phyloP scores from a whole-genome alignment of 2,329 filamentous ascomycete genomes.

The Penicillium sp. region DNA sequence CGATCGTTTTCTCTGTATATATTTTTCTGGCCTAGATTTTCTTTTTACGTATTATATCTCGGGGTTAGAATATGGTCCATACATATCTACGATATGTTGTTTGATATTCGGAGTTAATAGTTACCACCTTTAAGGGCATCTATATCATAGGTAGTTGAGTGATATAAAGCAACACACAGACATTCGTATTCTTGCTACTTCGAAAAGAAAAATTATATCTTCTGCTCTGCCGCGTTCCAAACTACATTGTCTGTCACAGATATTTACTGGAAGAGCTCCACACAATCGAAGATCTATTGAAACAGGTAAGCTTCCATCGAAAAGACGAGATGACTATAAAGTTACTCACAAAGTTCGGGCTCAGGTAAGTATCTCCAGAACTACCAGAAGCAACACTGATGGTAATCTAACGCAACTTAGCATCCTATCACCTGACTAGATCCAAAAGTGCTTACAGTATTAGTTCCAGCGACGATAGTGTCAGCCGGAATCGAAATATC shows the following conservation, averaged over 20 bases:
- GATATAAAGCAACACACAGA: not conserved
- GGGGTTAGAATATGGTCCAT: not conserved
- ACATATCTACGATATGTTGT: not conserved
- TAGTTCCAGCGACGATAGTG: conserved; percentile 57
- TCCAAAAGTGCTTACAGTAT: conserved; percentile 44
- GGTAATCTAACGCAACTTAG: conserved; percentile 42
- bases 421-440: not conserved
- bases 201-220: too few relatives aligned
- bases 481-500: conserved; percentile 60
- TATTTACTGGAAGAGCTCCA: conserved; percentile 31
- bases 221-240: not conserved
- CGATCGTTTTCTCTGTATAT: not conserved
- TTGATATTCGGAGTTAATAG: too few relatives aligned
- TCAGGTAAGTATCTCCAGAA: conserved; percentile 54
- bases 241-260: rapidly evolving
- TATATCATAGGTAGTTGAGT: not conserved
- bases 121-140: not conserved
- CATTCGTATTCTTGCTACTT: not conserved
- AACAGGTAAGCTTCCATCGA: not conserved
- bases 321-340: not conserved
- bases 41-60: not conserved
- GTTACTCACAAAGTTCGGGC: conserved; percentile 51
- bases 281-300: conserved; percentile 29
- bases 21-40: not conserved
- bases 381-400: conserved; percentile 60